phyloP scores from a whole-genome alignment of 2,329 filamentous ascomycete genomes.

The Aspergillus persii region DNA sequence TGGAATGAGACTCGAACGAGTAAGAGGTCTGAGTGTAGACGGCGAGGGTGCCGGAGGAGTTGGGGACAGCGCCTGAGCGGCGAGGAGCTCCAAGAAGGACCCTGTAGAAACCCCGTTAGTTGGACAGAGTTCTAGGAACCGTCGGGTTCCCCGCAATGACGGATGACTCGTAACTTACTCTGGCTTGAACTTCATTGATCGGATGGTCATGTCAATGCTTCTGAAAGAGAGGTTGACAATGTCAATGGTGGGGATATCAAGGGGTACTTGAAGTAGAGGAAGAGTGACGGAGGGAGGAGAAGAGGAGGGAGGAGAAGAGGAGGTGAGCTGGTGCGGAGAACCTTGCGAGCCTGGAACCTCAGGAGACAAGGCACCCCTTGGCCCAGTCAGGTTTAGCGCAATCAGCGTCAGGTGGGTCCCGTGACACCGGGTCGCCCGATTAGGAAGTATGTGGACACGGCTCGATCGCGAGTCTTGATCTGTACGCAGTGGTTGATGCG shows the following conservation, averaged over 20 bases:
- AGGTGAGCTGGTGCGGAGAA: constrained; percentile 16
- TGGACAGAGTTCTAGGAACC: not conserved
- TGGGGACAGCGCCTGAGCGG: constrained; percentile 45
- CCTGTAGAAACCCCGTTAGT: constrained; percentile 22
- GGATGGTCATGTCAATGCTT: constrained; percentile 38
- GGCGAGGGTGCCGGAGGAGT: constrained; percentile 46
- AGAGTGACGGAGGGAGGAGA: not conserved
- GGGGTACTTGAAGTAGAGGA: not conserved
- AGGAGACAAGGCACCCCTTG: too few relatives aligned
- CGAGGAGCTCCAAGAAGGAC: constrained; percentile 48
- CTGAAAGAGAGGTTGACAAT: constrained; percentile 10
- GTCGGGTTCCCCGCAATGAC: not conserved
- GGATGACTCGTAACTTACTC: constrained; percentile 30
- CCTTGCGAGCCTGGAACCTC: too few relatives aligned
- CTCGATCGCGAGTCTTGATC: too few relatives aligned
- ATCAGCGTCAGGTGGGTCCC: not conserved
- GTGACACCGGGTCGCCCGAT: not conserved
- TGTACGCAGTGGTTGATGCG: too few relatives aligned
- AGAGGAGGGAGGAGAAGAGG: not conserved
- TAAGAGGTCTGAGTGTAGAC: constrained; percentile 51
- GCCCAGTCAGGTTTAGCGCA: not conserved
- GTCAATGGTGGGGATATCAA: not conserved
- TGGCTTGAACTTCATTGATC: constrained; percentile 42
- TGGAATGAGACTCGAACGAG: constrained; percentile 49
- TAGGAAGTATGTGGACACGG: not conserved